These are phyloP conservation scores for Russula lepida DNA, from an alignment of 768 basidiomycete genomes.

Conservation along the genomic window DNA sequence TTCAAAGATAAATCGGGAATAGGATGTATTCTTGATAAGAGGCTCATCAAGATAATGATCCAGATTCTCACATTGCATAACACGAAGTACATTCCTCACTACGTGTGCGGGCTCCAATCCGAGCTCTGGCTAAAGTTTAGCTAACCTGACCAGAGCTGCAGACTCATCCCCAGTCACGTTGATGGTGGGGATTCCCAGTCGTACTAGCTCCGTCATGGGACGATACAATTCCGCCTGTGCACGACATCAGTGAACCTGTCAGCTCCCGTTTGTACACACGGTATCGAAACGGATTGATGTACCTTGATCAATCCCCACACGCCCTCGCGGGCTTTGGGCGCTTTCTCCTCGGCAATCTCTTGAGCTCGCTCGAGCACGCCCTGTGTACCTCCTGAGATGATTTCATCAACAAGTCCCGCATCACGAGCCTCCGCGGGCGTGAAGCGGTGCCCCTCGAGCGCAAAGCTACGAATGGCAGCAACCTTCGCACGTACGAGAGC, in stretches of 20 bases:
- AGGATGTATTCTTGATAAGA: too few relatives aligned
- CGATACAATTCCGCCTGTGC: conserved; percentile 47
- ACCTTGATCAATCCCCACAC: conserved; percentile 75
- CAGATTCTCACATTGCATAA: not conserved
- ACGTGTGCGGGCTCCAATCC: not conserved
- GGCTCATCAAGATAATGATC: not conserved
- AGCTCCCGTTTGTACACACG: not conserved
- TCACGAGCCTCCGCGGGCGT: conserved; percentile 60
- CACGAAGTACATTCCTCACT: not conserved
- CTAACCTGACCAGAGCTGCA: conserved; percentile 40
- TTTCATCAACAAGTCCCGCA: conserved; percentile 60
- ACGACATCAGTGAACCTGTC: conserved; percentile 4
- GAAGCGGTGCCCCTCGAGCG: conserved; percentile 74
- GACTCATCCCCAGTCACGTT: conserved; percentile 40
- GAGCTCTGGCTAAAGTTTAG: conserved; percentile 7
- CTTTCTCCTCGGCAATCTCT: conserved; percentile 48
- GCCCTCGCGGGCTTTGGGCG: conserved; percentile 44
- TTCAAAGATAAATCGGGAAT: not conserved
- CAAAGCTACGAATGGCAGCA: conserved; percentile 61
- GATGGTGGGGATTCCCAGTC: conserved; percentile 30
- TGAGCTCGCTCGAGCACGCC: conserved; percentile 55
- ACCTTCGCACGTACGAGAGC: conserved; percentile 58
- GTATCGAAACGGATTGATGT: not conserved
- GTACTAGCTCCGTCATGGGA: conserved; percentile 38
- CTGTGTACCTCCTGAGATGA: conserved; percentile 53